phyloP scores from a whole-genome alignment of 148 eudicot genomes.

The Silene latifolia region DNA sequence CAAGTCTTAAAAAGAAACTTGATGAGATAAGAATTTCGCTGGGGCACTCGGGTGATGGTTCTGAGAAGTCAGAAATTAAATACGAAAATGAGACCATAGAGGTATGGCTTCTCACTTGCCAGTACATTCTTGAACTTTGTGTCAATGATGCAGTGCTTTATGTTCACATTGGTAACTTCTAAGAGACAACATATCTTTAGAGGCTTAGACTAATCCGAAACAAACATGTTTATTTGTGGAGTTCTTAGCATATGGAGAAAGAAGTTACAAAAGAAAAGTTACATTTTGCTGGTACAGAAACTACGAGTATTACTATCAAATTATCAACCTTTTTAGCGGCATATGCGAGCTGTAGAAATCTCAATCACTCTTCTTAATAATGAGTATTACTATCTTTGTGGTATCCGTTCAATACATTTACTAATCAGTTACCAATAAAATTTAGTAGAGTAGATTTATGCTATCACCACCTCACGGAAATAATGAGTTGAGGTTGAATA shows the following conservation, averaged over 20 bases:
- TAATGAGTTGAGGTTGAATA: background rate
- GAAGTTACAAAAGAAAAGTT: background rate
- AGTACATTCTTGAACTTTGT: background rate
- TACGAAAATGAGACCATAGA: conserved; percentile 53
- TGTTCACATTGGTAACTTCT: conserved; percentile 1
- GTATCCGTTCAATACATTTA: background rate
- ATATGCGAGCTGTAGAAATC: background rate
- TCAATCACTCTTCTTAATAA: background rate
- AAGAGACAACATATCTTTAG: background rate
- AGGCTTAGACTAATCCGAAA: background rate
- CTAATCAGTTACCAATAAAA: background rate
- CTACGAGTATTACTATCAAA: background rate
- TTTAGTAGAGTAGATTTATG: background rate
- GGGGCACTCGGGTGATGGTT: conserved; percentile 36
- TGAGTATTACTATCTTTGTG: background rate
- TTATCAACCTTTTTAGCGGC: background rate
- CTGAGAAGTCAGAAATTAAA: conserved; percentile 36
- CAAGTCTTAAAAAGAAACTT: conserved; percentile 53
- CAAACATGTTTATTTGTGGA: background rate
- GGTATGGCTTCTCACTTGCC: conserved; percentile 33
- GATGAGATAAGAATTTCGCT: conserved; percentile 48
- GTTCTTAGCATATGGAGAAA: background rate
- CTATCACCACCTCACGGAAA: background rate
- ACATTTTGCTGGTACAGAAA: background rate
- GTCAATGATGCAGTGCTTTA: background rate